Evolutionary conservation across 805 yeast species (phyloP), one percentile per base, ranked within the genome.

Genomic region (Candida silvicultrix): DNA sequence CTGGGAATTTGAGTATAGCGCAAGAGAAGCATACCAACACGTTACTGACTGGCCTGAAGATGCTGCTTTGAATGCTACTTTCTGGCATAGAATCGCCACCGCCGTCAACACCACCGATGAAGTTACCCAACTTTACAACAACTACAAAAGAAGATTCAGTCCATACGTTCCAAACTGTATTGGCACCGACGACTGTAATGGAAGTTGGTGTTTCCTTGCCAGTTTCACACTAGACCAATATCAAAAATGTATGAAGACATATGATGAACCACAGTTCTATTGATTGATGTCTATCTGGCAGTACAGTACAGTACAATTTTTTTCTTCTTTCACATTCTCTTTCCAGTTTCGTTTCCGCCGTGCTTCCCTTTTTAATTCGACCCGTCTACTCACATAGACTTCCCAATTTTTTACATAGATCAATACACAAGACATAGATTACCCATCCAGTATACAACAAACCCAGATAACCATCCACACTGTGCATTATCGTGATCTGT

Each of bases 1-100:
- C 21, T 83, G 89, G 90, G 60, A 69, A 46, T 73, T 70, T 47
- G 84, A 79, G 51, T 84, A 84, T 62, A 75, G 83, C 42, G 79
- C 88, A 1, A 73, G 90, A 60, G 80, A 75, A 2, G 65, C 70
- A 2, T 83, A 79, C 49, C 77, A 74, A 45, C 67, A 77, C 12
- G 59, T 71, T 11, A 63, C 66, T 3, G 57, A 66, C 15, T 83
- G 89, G 89, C 86, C 88, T 16, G 51, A 45, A 12, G 53, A 61
- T 11, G 67, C 82, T 15, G 85, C 88, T 12, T 70, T 83, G 56
- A 83, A 82, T 56, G 89, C 80, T 18, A 73, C 80, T 16, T 83
- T 81, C 69, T 81, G 89, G 89, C 37, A 34, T 34, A 34, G 37
- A 18, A 21, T 34, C 18, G 75, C 82, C 4, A 60, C 66, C 25